Evolutionary conservation across 1,139 yeast genomes (phyloP).

Genomic region (Scheffersomyces illinoinensis): DNA sequence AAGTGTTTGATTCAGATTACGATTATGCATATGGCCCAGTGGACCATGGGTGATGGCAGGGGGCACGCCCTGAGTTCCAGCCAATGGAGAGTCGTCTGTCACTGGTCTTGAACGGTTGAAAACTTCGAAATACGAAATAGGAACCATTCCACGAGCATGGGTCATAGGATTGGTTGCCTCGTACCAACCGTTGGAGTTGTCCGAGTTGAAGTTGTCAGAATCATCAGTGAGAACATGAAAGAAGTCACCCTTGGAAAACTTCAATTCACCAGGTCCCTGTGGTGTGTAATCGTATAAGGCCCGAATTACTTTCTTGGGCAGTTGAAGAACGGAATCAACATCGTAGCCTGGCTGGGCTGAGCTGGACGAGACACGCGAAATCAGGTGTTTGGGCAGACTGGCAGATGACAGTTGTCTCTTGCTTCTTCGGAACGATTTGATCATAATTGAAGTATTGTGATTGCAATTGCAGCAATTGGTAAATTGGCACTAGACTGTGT

Average conservation of each 20-base stretch:
- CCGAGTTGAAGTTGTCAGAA: constrained; percentile 36
- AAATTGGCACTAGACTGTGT: background rate
- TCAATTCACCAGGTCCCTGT: constrained; percentile 80
- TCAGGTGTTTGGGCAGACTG: constrained; percentile 36
- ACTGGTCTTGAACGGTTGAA: constrained; percentile 59
- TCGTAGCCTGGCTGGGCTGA: constrained; percentile 8
- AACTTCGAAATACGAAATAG: constrained; percentile 78
- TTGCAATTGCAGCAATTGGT: background rate
- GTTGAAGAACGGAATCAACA: constrained; percentile 29
- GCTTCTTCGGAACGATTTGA: constrained; percentile 45
- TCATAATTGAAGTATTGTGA: constrained; percentile 22
- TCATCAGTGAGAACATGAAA: constrained; percentile 75
- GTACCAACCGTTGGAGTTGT: constrained; percentile 64
- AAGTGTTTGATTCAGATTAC: constrained; percentile 35
- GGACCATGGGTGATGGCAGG: background rate
- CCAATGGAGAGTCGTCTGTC: constrained; percentile 9
- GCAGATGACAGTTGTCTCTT: constrained; percentile 42
- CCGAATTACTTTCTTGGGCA: constrained; percentile 80
- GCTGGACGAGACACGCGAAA: constrained; percentile 32
- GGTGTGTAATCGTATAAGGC: constrained; percentile 80
- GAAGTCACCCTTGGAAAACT: constrained; percentile 80
- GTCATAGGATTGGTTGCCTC: constrained; percentile 89
- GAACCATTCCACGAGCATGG: constrained; percentile 81
- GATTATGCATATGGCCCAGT: background rate
- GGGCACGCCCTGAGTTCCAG: constrained; percentile 9